These are phyloP conservation scores for Vanrija pseudolonga DNA, from an alignment of 1,284 basidiomycete species.

Conservation along the genomic window DNA sequence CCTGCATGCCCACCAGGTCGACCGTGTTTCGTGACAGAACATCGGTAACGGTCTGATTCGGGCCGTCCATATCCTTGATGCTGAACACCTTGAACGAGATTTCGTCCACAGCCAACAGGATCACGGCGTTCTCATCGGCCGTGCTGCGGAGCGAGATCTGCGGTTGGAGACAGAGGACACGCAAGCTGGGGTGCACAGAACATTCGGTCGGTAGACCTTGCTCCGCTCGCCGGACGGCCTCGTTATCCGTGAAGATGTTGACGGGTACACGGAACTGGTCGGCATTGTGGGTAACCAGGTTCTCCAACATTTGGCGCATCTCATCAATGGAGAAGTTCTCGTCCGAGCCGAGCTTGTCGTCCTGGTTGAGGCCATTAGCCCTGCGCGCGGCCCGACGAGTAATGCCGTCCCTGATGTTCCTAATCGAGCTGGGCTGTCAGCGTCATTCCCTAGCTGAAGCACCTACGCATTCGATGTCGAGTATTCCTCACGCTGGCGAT, in stretches of 20 bases:
- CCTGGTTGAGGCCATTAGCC: slow-evolving; percentile 13
- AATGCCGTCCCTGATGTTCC: slow-evolving; percentile 31
- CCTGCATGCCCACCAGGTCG: slow-evolving; percentile 74
- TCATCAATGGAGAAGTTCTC: neutral
- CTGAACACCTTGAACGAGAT: slow-evolving; percentile 75
- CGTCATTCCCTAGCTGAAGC: neutral
- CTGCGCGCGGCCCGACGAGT: slow-evolving; percentile 17
- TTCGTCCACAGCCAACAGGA: slow-evolving; percentile 77
- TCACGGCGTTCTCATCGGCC: slow-evolving; percentile 59
- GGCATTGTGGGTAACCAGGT: slow-evolving; percentile 8
- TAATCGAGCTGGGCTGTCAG: slow-evolving; percentile 19
- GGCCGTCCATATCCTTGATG: slow-evolving; percentile 73
- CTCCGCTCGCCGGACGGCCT: slow-evolving; percentile 14
- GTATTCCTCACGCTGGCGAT: slow-evolving; percentile 73
- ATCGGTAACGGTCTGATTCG: slow-evolving; percentile 77
- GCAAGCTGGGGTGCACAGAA: slow-evolving; percentile 60
- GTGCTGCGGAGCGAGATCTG: slow-evolving; percentile 80
- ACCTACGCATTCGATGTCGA: slow-evolving; percentile 77
- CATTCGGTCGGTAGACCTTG: slow-evolving; percentile 44
- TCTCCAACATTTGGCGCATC: slow-evolving; percentile 19
- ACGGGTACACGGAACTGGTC: slow-evolving; percentile 22
- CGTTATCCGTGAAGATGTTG: slow-evolving; percentile 15
- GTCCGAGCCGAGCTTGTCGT: slow-evolving; percentile 6
- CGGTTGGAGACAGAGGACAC: slow-evolving; percentile 82
- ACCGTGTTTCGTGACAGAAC: slow-evolving; percentile 80